Conservation (phyloP, 2,329 filamentous ascomycete species). For the Neopestalotiopsis rosae region DNA sequence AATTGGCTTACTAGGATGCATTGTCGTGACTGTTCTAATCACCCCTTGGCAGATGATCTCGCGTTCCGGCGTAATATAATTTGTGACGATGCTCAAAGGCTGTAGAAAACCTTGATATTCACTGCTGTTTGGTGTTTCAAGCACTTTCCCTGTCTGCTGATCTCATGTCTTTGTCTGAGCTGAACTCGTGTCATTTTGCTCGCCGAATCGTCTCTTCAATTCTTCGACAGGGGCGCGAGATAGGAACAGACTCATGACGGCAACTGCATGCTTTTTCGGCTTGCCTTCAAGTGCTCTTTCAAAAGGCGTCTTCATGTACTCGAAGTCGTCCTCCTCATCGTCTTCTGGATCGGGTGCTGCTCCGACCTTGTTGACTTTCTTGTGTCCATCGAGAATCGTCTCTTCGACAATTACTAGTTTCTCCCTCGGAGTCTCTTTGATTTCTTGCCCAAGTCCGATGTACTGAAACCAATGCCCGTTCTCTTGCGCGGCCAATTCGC, state of each 20-base stretch:
- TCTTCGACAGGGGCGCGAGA: slow-evolving; percentile 59
- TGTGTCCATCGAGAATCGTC: slow-evolving; percentile 41
- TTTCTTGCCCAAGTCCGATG: slow-evolving; percentile 59
- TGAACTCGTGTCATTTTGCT: slow-evolving; percentile 48
- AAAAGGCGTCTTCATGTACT: slow-evolving; percentile 62
- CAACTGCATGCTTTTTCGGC: slow-evolving; percentile 50
- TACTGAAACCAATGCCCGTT: slow-evolving; percentile 57
- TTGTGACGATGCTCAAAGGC: neutral
- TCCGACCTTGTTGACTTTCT: slow-evolving; percentile 36
- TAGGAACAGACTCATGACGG: slow-evolving; percentile 66
- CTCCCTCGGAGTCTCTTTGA: slow-evolving; percentile 33
- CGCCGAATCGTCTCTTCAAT: slow-evolving; percentile 53
- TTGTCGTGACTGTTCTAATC: neutral
- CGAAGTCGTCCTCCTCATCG: slow-evolving; percentile 55
- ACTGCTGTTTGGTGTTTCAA: neutral
- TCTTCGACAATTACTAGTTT: slow-evolving; percentile 46
- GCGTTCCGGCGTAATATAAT: neutral
- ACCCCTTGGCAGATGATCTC: neutral
- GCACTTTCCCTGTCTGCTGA: neutral
- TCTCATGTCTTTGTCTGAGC: slow-evolving; percentile 1
- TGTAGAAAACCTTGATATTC: neutral
- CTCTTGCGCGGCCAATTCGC: slow-evolving; percentile 52
- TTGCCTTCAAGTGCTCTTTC: slow-evolving; percentile 56
- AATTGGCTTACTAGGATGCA: too few species aligned
- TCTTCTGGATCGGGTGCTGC: slow-evolving; percentile 38